phyloP scores from a whole-genome alignment of 1,139 yeast species.

The Suhomyces atakaporum region DNA sequence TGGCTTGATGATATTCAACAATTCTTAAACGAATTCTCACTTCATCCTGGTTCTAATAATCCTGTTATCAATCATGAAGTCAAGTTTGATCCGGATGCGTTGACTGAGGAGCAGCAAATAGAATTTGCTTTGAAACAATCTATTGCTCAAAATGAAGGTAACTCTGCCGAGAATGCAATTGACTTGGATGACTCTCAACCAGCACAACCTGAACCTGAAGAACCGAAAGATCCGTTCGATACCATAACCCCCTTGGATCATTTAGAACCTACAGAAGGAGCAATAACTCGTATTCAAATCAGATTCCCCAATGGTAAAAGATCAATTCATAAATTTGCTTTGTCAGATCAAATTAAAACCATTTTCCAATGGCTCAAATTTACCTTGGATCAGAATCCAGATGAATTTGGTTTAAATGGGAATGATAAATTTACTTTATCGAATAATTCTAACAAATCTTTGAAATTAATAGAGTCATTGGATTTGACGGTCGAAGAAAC shows the following conservation, averaged over 20 bases:
- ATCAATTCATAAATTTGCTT: constrained; percentile 68
- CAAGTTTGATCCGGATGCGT: constrained; percentile 57
- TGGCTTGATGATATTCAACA: constrained; percentile 65
- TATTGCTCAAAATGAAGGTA: constrained; percentile 31
- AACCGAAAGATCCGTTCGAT: constrained; percentile 34
- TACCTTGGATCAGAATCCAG: constrained; percentile 53
- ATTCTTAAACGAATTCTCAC: constrained; percentile 64
- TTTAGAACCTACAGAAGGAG: constrained; percentile 62
- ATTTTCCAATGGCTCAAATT: constrained; percentile 52
- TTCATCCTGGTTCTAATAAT: constrained; percentile 65
- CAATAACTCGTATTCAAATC: constrained; percentile 79
- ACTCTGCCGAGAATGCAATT: constrained; percentile 29
- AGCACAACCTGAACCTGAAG: constrained; percentile 2
- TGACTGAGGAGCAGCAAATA: constrained; percentile 85
- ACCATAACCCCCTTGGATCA: constrained; percentile 51
- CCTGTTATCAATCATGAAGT: constrained; percentile 63
- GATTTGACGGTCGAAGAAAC: constrained; percentile 69
- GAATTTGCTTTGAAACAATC: constrained; percentile 77
- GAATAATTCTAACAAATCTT: constrained; percentile 64
- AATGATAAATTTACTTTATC: constrained; percentile 51
- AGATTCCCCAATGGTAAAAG: constrained; percentile 86
- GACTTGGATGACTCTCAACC: constrained; percentile 23
- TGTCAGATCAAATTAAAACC: constrained; percentile 42
- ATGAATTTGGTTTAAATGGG: constrained; percentile 48
- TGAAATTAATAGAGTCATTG: constrained; percentile 61